Percentiles rank a stretch among this genome's conserved stretches.
These are phyloP conservation scores for Ceratobasidium sp. DNA, from an alignment of 1,284 basidiomycete genomes.

Conservation along the genomic window DNA sequence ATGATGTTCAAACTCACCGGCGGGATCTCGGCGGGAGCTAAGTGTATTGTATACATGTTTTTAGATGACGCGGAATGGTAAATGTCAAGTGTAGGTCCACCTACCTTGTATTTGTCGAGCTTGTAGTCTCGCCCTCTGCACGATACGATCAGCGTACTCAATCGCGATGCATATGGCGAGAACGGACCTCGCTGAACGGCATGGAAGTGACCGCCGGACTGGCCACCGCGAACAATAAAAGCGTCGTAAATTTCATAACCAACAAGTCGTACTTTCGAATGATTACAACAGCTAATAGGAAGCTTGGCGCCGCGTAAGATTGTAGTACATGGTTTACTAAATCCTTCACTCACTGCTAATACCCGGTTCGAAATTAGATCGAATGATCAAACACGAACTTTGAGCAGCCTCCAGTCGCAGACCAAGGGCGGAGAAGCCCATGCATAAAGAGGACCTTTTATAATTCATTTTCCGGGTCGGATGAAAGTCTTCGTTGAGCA, in stretches of 20 bases:
- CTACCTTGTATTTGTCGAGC: slow-evolving; percentile 1
- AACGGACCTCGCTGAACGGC: background rate
- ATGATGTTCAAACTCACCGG: background rate
- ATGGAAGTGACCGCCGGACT: background rate
- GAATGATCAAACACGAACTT: background rate
- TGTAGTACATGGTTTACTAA: background rate
- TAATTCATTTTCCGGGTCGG: background rate
- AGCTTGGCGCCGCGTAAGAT: background rate
- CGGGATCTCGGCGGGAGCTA: background rate
- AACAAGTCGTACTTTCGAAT: background rate
- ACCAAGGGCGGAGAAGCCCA: background rate
- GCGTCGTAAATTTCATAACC: background rate
- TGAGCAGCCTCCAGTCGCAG: background rate
- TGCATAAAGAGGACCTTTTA: background rate
- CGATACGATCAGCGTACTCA: background rate
- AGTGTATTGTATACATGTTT: background rate
- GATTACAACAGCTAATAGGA: background rate
- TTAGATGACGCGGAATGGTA: background rate
- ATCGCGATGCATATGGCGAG: background rate
- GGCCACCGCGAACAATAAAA: background rate
- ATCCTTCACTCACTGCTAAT: background rate
- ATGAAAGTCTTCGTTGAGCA: background rate
- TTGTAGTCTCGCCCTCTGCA: background rate
- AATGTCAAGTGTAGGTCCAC: background rate
- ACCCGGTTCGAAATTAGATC: background rate